A percentile compares a stretch with the other conserved stretches of the same genome.
These are phyloP conservation scores for Austroboletus novae-zelandiae DNA, from an alignment of 1,284 basidiomycete species.

Conservation along the genomic window DNA sequence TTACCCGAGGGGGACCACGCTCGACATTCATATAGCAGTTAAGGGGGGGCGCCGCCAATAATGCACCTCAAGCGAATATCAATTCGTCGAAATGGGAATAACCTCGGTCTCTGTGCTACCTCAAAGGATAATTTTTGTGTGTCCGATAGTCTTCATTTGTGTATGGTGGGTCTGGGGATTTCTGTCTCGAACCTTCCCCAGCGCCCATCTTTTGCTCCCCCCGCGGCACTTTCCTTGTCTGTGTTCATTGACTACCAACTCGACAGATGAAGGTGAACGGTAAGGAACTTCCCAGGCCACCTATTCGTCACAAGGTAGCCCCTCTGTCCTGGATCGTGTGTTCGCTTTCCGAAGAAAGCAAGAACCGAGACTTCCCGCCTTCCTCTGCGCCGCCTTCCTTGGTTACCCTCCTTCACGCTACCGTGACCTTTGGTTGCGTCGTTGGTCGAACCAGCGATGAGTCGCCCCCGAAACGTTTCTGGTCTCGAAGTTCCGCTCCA, in stretches of 20 bases:
- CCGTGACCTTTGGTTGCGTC: not conserved
- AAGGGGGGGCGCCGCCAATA: slow-evolving; percentile 4
- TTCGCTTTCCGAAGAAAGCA: slow-evolving; percentile 7
- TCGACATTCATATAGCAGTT: slow-evolving; percentile 10
- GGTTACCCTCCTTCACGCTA: not conserved
- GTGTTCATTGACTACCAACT: not conserved
- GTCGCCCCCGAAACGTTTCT: not conserved
- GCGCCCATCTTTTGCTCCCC: slow-evolving; percentile 4
- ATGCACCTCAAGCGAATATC: slow-evolving; percentile 1
- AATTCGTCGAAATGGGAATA: slow-evolving; percentile 5
- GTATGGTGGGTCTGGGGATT: slow-evolving; percentile 7
- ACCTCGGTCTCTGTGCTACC: slow-evolving; percentile 4
- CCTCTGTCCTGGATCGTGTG: slow-evolving; percentile 4
- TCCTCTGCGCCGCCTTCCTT: slow-evolving; percentile 3
- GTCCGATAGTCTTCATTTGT: slow-evolving; percentile 11
- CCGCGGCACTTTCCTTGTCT: not conserved
- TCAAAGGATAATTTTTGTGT: slow-evolving; percentile 4
- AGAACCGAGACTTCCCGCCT: not conserved
- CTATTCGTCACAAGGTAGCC: slow-evolving; percentile 9
- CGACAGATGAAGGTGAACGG: slow-evolving; percentile 1
- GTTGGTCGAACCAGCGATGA: slow-evolving; percentile 1
- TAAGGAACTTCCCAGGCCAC: not conserved
- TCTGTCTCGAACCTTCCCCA: slow-evolving; percentile 4
- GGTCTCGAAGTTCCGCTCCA: slow-evolving; percentile 1
- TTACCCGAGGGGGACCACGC: not conserved